phyloP scores from a whole-genome alignment of 2,329 filamentous ascomycete species.

The Pseudopyrenochaeta lycopersici region DNA sequence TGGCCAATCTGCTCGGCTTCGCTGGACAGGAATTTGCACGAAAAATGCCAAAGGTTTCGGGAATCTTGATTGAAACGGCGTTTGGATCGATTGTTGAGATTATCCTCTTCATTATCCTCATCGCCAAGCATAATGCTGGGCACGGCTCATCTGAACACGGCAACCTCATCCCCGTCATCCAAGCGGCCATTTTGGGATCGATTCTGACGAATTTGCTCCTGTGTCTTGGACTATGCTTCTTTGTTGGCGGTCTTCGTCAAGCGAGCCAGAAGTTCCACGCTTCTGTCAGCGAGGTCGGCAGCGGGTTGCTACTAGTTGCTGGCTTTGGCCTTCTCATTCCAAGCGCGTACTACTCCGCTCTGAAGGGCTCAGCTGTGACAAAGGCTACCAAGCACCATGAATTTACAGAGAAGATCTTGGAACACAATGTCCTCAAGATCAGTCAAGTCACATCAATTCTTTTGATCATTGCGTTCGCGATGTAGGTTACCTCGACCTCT shows the following conservation, averaged over 20 bases:
- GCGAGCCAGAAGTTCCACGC: conserved; percentile 77
- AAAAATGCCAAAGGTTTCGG: conserved; percentile 78
- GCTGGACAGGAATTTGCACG: conserved; percentile 75
- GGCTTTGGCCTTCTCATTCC: conserved; percentile 61
- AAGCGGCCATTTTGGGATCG: conserved; percentile 83
- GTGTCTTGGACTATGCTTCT: conserved; percentile 82
- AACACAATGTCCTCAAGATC: conserved; percentile 46
- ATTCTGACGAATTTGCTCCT: conserved; percentile 83
- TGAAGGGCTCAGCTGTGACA: conserved; percentile 50
- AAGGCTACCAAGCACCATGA: conserved; percentile 36
- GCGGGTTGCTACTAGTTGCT: conserved; percentile 78
- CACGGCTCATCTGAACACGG: conserved; percentile 48
- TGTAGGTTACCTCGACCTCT: conserved; percentile 58
- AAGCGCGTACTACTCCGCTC: conserved; percentile 50
- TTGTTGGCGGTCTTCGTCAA: conserved; percentile 75
- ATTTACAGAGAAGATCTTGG: conserved; percentile 44
- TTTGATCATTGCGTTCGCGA: conserved; percentile 45
- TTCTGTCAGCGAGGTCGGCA: conserved; percentile 80
- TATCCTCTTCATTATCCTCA: conserved; percentile 80
- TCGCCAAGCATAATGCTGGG: conserved; percentile 60
- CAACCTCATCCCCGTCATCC: conserved; percentile 71
- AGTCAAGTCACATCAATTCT: conserved; percentile 48
- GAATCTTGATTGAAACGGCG: conserved; percentile 66
- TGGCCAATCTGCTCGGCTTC: conserved; percentile 79
- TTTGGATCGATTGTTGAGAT: conserved; percentile 82